Evolutionary conservation across 495 filamentous ascomycete species (phyloP).

Genomic region (Penicillium soppii): DNA sequence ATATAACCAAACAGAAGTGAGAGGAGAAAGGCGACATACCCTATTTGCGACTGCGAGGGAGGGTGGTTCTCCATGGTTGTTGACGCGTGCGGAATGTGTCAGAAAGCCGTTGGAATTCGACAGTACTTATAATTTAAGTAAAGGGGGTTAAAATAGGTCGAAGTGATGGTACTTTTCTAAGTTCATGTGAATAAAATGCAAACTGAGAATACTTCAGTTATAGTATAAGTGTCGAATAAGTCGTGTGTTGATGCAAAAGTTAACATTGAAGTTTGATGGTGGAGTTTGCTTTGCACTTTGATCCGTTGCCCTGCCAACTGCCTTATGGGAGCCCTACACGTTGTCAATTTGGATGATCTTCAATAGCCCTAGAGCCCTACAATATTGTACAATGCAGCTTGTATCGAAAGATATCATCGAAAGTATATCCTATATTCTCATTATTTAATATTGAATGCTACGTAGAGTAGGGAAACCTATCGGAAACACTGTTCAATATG

Average conservation of each 20-base stretch:
- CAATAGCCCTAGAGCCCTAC: no score
- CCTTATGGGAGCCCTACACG: not conserved
- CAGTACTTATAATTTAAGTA: not conserved
- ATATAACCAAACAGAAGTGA: not conserved
- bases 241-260: conserved; percentile 4
- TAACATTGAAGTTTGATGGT: not conserved
- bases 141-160: not conserved
- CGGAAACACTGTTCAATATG: no score
- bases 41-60: conserved; percentile 20
- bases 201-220: not conserved
- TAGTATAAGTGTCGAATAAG: not conserved
- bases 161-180: no score
- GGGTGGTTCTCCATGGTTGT: conserved; percentile 25
- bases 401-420: no score
- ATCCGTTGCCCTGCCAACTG: conserved; percentile 10
- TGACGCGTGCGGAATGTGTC: conserved; percentile 33
- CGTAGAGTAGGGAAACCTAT: no score
- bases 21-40: conserved; percentile 14
- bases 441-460: no score
- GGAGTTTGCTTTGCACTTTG: conserved; percentile 10
- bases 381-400: no score
- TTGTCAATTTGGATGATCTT: no score
- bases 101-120: conserved; percentile 13
- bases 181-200: not conserved
- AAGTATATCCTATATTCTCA: no score